Percentiles rank a stretch among this genome's conserved stretches.
phyloP scores from a whole-genome alignment of 805 yeast species.

The Nakazawaea molendinolei region DNA sequence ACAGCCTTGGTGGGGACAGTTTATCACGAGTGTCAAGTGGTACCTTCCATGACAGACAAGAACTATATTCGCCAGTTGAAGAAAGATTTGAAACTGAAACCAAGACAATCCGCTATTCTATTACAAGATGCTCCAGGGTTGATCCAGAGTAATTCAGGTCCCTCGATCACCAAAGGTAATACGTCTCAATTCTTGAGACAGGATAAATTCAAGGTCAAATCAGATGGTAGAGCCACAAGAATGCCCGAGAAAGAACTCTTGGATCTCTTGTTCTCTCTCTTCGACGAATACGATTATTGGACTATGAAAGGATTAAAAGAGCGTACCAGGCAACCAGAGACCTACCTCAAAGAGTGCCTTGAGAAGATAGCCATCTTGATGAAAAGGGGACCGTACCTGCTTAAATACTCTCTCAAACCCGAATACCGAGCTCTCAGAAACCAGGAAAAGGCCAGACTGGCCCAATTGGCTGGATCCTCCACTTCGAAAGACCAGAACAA shows the following conservation, averaged over 20 bases:
- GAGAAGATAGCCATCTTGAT: slow-evolving; percentile 86
- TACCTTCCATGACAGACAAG: slow-evolving; percentile 72
- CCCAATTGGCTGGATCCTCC: slow-evolving; percentile 44
- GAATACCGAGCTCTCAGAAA: slow-evolving; percentile 81
- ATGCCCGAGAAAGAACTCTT: slow-evolving; percentile 89
- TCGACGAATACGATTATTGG: slow-evolving; percentile 97
- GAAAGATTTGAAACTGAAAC: slow-evolving; percentile 49
- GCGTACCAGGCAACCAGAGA: slow-evolving; percentile 91
- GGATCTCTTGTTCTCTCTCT: slow-evolving; percentile 80
- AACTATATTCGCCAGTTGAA: slow-evolving; percentile 44
- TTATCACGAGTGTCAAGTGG: slow-evolving; percentile 85
- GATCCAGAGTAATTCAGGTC: slow-evolving; percentile 79
- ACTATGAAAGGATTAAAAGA: slow-evolving; percentile 89
- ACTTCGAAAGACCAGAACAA: slow-evolving; percentile 42
- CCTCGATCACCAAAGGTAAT: slow-evolving; percentile 63
- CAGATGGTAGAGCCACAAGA: slow-evolving; percentile 84
- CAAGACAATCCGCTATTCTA: slow-evolving; percentile 60
- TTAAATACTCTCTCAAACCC: slow-evolving; percentile 82
- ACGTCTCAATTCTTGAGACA: slow-evolving; percentile 64
- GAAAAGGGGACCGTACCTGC: slow-evolving; percentile 93
- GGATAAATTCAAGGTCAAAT: slow-evolving; percentile 34
- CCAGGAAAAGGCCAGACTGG: slow-evolving; percentile 55
- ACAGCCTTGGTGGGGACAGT: slow-evolving; percentile 83
- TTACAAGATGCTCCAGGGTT: slow-evolving; percentile 82
- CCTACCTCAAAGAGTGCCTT: slow-evolving; percentile 81